These are phyloP conservation scores for Debaryomycetaceae sp. DNA, from an alignment of 1,139 yeast genomes.

Conservation along the genomic window DNA sequence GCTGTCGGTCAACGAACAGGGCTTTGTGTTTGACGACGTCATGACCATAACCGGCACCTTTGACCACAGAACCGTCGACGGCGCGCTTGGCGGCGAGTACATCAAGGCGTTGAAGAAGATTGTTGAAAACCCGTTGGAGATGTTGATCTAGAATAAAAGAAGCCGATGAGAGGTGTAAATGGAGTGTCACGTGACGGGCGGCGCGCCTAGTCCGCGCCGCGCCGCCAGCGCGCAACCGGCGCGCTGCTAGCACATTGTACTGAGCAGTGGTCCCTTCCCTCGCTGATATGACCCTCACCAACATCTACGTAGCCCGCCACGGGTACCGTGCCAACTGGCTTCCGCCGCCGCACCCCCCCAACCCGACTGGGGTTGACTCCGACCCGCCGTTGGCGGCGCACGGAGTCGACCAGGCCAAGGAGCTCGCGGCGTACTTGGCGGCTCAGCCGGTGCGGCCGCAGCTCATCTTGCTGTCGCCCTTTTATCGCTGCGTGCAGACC, in stretches of 20 bases:
- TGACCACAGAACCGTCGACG: slow-evolving; percentile 96
- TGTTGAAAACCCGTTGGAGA: slow-evolving; percentile 92
- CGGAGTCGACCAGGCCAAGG: slow-evolving; percentile 76
- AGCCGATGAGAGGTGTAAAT: slow-evolving; percentile 1
- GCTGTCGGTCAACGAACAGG: slow-evolving; percentile 85
- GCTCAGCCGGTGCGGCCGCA: slow-evolving; percentile 47
- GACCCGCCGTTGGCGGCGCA: slow-evolving; percentile 79
- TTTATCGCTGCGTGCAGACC: slow-evolving; percentile 86
- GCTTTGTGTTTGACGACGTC: slow-evolving; percentile 87
- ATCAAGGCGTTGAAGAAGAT: slow-evolving; percentile 88
- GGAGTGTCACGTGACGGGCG: slow-evolving; percentile 1
- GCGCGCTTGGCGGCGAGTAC: slow-evolving; percentile 97
- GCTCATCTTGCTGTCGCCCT: slow-evolving; percentile 72
- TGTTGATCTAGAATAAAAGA: slow-evolving; percentile 54
- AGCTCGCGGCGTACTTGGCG: slow-evolving; percentile 52
- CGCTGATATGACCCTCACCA: slow-evolving; percentile 39
- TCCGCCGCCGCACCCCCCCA: slow-evolving; percentile 68
- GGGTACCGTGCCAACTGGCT: slow-evolving; percentile 83
- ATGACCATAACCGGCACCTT: slow-evolving; percentile 93
- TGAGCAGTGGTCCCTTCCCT: too few species aligned
- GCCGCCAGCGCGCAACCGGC: too few species aligned
- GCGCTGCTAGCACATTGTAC: too few species aligned
- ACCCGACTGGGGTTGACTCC: slow-evolving; percentile 77
- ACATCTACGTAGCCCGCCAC: slow-evolving; percentile 57
- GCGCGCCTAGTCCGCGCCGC: too few species aligned